These are phyloP conservation scores for Metrosideros polymorpha DNA, from an alignment of 441 rosid species.

Conservation along the genomic window DNA sequence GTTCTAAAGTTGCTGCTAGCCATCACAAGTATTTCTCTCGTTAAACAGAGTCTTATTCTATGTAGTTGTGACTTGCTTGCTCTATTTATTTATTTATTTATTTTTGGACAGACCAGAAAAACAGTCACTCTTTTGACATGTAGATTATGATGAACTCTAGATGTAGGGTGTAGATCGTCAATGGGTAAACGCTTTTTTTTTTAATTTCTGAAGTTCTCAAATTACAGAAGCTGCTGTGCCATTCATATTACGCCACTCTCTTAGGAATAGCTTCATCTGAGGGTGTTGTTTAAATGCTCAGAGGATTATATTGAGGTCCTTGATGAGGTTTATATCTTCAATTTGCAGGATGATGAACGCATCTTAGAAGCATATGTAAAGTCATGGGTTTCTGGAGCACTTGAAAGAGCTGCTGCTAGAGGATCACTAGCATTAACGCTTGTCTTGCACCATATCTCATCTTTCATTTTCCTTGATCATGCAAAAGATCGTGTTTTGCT, in stretches of 20 bases:
- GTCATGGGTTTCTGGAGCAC: constrained; percentile 72
- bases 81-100: neutral
- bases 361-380: constrained; percentile 72
- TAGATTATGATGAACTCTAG: neutral
- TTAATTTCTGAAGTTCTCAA: neutral
- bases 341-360: constrained; percentile 55
- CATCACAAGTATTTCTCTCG: neutral
- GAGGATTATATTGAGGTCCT: neutral
- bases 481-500: constrained; percentile 18
- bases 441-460: constrained; percentile 64
- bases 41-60: neutral
- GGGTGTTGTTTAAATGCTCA: neutral
- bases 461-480: constrained; percentile 34
- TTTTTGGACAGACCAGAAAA: neutral
- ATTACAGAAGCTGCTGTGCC: neutral
- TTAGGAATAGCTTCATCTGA: neutral
- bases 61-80: neutral
- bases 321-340: neutral
- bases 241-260: neutral
- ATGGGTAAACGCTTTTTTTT: neutral
- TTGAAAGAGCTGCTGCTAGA: constrained; percentile 66
- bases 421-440: constrained; percentile 55
- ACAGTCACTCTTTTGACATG: neutral
- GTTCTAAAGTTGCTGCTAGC: neutral
- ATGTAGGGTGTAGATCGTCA: neutral